Conservation (phyloP, 805 yeast species). For the Clavispora phyllophila region DNA sequence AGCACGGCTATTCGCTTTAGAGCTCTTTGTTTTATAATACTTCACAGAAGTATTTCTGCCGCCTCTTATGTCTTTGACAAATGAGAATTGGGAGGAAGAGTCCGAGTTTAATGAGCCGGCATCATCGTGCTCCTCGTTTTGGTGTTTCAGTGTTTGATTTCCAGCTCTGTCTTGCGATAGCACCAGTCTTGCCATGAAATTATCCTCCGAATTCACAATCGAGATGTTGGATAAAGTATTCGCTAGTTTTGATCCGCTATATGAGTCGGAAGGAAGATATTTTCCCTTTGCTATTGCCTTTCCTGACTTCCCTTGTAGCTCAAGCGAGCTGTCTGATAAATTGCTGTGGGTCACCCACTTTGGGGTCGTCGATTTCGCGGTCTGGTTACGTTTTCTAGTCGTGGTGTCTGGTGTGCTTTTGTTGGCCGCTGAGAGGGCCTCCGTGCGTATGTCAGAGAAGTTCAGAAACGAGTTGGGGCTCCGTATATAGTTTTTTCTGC, state of each 20-base stretch:
- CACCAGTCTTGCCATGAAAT: slow-evolving; percentile 11
- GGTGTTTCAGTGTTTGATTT: slow-evolving; percentile 2
- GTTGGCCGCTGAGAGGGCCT: neutral
- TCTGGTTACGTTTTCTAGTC: neutral
- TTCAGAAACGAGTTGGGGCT: slow-evolving; percentile 3
- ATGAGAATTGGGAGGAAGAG: slow-evolving; percentile 44
- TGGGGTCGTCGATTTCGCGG: neutral
- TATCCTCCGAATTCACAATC: slow-evolving; percentile 7
- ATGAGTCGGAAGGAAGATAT: neutral
- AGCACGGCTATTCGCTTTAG: neutral
- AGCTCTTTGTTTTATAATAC: slow-evolving; percentile 39
- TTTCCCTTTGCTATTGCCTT: slow-evolving; percentile 2
- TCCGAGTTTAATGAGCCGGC: slow-evolving; percentile 13
- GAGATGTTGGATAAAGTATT: slow-evolving; percentile 3
- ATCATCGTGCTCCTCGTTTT: slow-evolving; percentile 7
- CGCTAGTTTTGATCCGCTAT: neutral
- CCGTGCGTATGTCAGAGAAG: slow-evolving; percentile 3
- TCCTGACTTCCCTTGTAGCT: neutral
- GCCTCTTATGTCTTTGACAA: slow-evolving; percentile 40
- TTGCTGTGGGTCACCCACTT: neutral
- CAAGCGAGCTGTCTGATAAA: slow-evolving; percentile 1
- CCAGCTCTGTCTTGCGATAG: neutral
- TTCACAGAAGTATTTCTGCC: slow-evolving; percentile 51
- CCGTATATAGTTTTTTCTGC: slow-evolving; percentile 1
- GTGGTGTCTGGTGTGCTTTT: neutral